Conservation (phyloP, 371 early-diverging fungal genomes). For the Mortierella sp. region DNA sequence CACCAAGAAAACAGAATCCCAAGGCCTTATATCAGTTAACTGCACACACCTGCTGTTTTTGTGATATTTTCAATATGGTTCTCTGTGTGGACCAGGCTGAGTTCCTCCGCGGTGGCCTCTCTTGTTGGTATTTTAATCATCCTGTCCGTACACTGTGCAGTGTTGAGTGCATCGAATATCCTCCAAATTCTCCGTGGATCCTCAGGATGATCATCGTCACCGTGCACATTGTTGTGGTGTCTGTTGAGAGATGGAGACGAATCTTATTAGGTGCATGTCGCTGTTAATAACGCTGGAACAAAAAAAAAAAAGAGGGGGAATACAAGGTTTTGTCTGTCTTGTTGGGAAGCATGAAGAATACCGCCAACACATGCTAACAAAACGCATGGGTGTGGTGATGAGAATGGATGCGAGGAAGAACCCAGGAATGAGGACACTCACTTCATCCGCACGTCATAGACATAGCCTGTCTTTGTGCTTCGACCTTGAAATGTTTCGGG, state of each 20-base stretch:
- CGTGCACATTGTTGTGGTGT: slow-evolving; percentile 58
- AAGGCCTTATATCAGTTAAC: neutral
- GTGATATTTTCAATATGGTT: slow-evolving; percentile 58
- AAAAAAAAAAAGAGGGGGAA: neutral
- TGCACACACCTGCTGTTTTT: slow-evolving; percentile 54
- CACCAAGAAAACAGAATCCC: too few species aligned
- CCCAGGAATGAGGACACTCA: slow-evolving; percentile 21
- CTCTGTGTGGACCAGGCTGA: slow-evolving; percentile 69
- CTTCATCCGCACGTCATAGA: slow-evolving; percentile 76
- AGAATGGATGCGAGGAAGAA: neutral
- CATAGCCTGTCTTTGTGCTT: slow-evolving; percentile 62
- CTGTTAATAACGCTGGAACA: neutral
- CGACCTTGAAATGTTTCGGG: slow-evolving; percentile 33
- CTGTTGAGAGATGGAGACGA: slow-evolving; percentile 14
- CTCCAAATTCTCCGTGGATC: slow-evolving; percentile 75
- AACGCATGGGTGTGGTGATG: too few species aligned
- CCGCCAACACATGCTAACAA: too few species aligned
- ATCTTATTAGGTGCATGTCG: neutral
- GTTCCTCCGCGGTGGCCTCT: slow-evolving; percentile 66
- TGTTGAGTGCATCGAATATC: slow-evolving; percentile 69
- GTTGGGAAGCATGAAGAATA: too few species aligned
- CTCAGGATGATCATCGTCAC: slow-evolving; percentile 75
- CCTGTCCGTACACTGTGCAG: slow-evolving; percentile 59
- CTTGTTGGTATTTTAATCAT: slow-evolving; percentile 63
- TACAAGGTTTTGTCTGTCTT: too few species aligned